These are phyloP conservation scores for Coemansia sp. DNA, from an alignment of 192 early-diverging fungal species.

Conservation along the genomic window DNA sequence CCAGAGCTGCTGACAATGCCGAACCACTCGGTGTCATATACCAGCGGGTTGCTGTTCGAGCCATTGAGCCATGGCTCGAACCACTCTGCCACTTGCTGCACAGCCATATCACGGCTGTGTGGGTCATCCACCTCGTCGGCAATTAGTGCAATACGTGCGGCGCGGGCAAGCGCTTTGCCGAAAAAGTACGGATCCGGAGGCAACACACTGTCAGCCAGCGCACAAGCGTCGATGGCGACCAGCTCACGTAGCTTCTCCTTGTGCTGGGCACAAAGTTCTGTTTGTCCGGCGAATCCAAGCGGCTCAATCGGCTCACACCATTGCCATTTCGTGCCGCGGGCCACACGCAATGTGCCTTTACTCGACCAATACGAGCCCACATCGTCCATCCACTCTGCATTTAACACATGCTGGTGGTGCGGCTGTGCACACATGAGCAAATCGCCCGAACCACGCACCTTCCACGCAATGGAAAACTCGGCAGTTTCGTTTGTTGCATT, in stretches of 20 bases:
- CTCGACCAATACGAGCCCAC: slow-evolving; percentile 39
- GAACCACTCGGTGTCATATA: slow-evolving; percentile 54
- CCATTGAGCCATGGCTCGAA: slow-evolving; percentile 41
- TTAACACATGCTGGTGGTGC: slow-evolving; percentile 39
- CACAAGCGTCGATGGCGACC: slow-evolving; percentile 28
- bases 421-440: slow-evolving; percentile 41
- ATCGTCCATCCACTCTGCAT: slow-evolving; percentile 10
- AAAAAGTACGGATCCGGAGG: slow-evolving; percentile 57
- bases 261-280: slow-evolving; percentile 13
- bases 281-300: slow-evolving; percentile 39
- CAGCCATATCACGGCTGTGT: slow-evolving; percentile 27
- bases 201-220: slow-evolving; percentile 12
- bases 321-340: slow-evolving; percentile 37
- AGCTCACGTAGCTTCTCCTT: slow-evolving; percentile 20
- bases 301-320: slow-evolving; percentile 39
- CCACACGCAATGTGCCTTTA: slow-evolving; percentile 47
- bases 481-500: slow-evolving; percentile 7
- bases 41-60: slow-evolving; percentile 27
- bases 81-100: slow-evolving; percentile 23
- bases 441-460: slow-evolving; percentile 7
- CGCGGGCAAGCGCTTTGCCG: slow-evolving; percentile 54
- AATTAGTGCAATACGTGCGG: slow-evolving; percentile 53
- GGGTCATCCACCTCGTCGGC: slow-evolving; percentile 49
- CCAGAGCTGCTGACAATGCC: slow-evolving; percentile 40
- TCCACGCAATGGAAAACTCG: slow-evolving; percentile 20